Conservation (phyloP, 2,329 filamentous ascomycete species). For the Penicillium brevicompactum region DNA sequence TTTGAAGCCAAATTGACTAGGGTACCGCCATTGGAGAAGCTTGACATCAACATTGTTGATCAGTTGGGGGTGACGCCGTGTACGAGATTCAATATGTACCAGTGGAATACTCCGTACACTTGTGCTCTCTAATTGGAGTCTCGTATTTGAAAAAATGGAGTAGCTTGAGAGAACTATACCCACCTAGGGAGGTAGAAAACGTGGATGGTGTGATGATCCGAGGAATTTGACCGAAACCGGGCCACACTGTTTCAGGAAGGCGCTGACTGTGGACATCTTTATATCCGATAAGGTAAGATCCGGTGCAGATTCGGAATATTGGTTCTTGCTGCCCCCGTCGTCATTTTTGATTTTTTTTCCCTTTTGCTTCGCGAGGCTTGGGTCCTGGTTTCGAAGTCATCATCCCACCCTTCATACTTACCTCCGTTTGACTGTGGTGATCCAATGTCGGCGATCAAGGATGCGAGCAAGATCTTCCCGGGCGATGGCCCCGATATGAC, state of each 20-base stretch:
- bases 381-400: neutral
- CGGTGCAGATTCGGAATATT: neutral
- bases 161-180: neutral
- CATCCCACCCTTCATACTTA: too few species aligned
- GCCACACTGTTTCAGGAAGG: neutral
- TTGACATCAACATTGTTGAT: neutral
- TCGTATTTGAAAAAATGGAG: too few species aligned
- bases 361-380: neutral
- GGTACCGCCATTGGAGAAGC: neutral
- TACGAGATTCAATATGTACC: too few species aligned
- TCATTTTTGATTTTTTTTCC: neutral
- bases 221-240: neutral
- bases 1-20: neutral
- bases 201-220: neutral
- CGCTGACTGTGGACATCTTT: neutral
- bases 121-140: too few species aligned
- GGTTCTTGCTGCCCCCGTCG: neutral
- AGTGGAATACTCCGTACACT: too few species aligned
- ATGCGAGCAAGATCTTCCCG: neutral
- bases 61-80: too few species aligned
- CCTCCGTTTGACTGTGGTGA: neutral
- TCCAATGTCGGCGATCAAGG: neutral
- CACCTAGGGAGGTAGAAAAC: neutral
- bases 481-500: neutral
- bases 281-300: neutral